These are phyloP conservation scores for Paracorniculantispora psalliotae DNA, from an alignment of 2,329 filamentous ascomycete genomes.

Conservation along the genomic window DNA sequence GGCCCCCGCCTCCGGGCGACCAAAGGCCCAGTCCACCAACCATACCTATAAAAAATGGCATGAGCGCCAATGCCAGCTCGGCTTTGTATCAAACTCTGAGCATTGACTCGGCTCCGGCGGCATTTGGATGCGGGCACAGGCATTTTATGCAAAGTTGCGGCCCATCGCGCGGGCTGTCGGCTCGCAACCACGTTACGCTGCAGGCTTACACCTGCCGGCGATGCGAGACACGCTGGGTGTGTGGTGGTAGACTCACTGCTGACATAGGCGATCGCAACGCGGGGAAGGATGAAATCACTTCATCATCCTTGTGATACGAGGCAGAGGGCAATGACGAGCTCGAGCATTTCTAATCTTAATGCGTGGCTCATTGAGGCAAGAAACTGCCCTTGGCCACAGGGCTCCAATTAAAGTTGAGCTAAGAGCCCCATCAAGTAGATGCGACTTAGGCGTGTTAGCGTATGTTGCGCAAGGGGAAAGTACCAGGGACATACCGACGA, in stretches of 20 bases:
- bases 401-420: slow-evolving; percentile 10
- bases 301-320: neutral
- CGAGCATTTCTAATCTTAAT: slow-evolving; percentile 13
- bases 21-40: neutral
- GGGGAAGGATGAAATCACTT: neutral
- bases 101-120: neutral
- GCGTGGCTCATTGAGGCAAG: slow-evolving; percentile 8
- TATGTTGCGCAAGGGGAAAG: neutral
- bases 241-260: neutral
- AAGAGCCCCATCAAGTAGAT: slow-evolving; percentile 8
- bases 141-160: neutral
- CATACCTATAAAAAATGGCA: neutral
- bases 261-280: slow-evolving; percentile 1
- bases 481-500: slow-evolving; percentile 11
- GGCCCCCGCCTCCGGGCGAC: neutral
- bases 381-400: slow-evolving; percentile 6
- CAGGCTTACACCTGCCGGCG: neutral
- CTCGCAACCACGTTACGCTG: neutral
- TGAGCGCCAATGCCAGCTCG: neutral
- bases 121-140: neutral
- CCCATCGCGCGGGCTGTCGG: slow-evolving; percentile 9
- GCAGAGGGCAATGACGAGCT: slow-evolving; percentile 7
- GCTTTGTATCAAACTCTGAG: neutral
- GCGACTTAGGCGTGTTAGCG: neutral
- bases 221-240: neutral